These are phyloP conservation scores for Phoma sp. DNA, from an alignment of 2,329 filamentous ascomycete species.

Conservation along the genomic window DNA sequence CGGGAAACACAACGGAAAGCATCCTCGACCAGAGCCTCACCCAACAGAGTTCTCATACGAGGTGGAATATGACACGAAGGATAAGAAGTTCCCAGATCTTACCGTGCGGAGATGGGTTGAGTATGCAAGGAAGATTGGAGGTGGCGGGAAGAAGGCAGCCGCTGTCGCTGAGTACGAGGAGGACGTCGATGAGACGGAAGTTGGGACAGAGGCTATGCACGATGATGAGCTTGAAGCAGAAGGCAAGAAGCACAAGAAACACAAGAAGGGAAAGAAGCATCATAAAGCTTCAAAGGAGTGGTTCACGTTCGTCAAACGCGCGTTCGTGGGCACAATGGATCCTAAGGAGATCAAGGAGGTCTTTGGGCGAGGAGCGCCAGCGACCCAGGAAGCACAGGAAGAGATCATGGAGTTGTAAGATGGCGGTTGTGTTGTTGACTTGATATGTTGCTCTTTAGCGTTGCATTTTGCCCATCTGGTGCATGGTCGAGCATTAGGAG, in stretches of 20 bases:
- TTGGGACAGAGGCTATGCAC: slow-evolving; percentile 33
- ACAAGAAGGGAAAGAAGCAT: slow-evolving; percentile 60
- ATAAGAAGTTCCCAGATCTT: slow-evolving; percentile 79
- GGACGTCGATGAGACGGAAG: slow-evolving; percentile 28
- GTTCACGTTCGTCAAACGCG: slow-evolving; percentile 77
- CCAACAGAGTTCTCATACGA: slow-evolving; percentile 74
- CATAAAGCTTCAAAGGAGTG: slow-evolving; percentile 67
- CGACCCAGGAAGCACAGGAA: slow-evolving; percentile 7
- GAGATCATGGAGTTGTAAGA: slow-evolving; percentile 30
- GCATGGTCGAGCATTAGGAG: slow-evolving; percentile 8
- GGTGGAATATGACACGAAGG: slow-evolving; percentile 85
- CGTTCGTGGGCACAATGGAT: slow-evolving; percentile 77
- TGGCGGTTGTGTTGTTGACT: not conserved
- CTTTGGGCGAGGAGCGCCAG: slow-evolving; percentile 22
- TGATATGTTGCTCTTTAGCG: slow-evolving; percentile 13
- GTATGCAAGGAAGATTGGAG: slow-evolving; percentile 79
- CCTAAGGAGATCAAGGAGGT: slow-evolving; percentile 65
- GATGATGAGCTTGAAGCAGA: slow-evolving; percentile 21
- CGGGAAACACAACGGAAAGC: slow-evolving; percentile 61
- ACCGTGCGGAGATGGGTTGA: slow-evolving; percentile 82
- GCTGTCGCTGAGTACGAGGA: slow-evolving; percentile 22
- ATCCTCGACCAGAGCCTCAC: slow-evolving; percentile 58
- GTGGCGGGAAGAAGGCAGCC: slow-evolving; percentile 43
- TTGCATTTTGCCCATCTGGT: slow-evolving; percentile 8
- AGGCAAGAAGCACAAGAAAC: slow-evolving; percentile 55